These are phyloP conservation scores for Jamesozyma lodderae DNA, from an alignment of 805 yeast species.

Conservation along the genomic window DNA sequence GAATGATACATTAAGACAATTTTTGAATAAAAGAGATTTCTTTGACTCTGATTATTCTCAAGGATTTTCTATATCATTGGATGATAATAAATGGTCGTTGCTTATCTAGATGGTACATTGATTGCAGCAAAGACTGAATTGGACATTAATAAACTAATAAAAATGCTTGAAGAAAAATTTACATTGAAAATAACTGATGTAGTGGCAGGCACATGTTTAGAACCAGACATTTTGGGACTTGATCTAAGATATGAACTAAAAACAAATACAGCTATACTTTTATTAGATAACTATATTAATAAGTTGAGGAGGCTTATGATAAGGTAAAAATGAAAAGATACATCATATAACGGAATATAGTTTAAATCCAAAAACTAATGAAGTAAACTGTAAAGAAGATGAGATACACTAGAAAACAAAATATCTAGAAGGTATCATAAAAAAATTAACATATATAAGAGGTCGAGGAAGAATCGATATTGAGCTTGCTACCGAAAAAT, in stretches of 20 bases:
- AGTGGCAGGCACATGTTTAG: conserved; percentile 2
- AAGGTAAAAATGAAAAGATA: background rate
- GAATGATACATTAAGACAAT: conserved; percentile 4
- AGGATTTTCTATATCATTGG: conserved; percentile 4
- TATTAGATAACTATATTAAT: conserved; percentile 1
- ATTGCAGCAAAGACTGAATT: conserved; percentile 6
- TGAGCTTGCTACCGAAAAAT: conserved; percentile 1
- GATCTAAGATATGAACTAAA: conserved; percentile 3
- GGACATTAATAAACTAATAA: conserved; percentile 3
- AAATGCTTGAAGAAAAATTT: conserved; percentile 1
- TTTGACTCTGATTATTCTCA: conserved; percentile 4
- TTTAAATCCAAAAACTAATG: conserved; percentile 1
- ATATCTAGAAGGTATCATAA: conserved; percentile 2
- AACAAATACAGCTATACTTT: background rate
- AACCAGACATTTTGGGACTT: conserved; percentile 8
- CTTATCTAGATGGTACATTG: conserved; percentile 9
- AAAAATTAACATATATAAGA: conserved; percentile 3
- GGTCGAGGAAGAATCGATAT: conserved; percentile 4
- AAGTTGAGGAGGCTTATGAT: background rate
- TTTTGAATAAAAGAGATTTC: conserved; percentile 1
- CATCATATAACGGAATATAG: background rate
- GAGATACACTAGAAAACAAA: conserved; percentile 1
- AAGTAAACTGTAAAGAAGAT: background rate
- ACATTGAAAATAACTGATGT: conserved; percentile 5
- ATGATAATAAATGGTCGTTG: conserved; percentile 5